Evolutionary conservation across 805 yeast genomes (phyloP), one percentile per base, ranked within the genome.

Genomic region (Candida takata): DNA sequence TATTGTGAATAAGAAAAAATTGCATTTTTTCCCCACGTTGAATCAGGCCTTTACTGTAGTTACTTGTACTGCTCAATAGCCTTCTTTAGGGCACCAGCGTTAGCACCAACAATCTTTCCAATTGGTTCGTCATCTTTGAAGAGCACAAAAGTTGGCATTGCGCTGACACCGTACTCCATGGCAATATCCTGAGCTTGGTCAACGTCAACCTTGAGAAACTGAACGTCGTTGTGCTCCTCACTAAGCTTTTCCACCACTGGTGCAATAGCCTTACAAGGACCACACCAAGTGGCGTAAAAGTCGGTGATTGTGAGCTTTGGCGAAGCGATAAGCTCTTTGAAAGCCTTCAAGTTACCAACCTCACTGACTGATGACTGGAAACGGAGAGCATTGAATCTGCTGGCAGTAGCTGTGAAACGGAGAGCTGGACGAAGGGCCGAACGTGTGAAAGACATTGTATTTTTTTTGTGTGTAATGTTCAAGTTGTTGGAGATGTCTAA

Each of bases 251-350:
- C 68, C 30, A 77, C 54, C 15, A 72, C 55, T 12, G 86, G 86
- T 3, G 79, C 67, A 48, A 79, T 69, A n/a, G 80, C 80, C 48
- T 74, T 77, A 49, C 86, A 79, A n/a, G 86, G 86, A 7, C 80
- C 84, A 57, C 86, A 79, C 86, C 86, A 79, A 9, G 76, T 70
- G 23, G 86, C 85, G 56, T 69, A 76, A 54, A 79, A 79, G 53
- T 79, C 85, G 33, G 78, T 70, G 3, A 79, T 61, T 2, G 79
- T 62, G 25, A 73, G 54, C 38, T 70, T 65, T 24, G 62, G 55
- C 10, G 54, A 41, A 23, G 54, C 43, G 29, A 62, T 60, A 4
- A 57, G 47, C 5, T 48, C 41, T 29, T 61, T 57, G 51, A 69
- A 70, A 20, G 64, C 65, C 7, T 50, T 34, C 16, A 65, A 36